Evolutionary conservation across 1,284 basidiomycete species (phyloP).

Genomic region (Ceratobasidium theobromae): DNA sequence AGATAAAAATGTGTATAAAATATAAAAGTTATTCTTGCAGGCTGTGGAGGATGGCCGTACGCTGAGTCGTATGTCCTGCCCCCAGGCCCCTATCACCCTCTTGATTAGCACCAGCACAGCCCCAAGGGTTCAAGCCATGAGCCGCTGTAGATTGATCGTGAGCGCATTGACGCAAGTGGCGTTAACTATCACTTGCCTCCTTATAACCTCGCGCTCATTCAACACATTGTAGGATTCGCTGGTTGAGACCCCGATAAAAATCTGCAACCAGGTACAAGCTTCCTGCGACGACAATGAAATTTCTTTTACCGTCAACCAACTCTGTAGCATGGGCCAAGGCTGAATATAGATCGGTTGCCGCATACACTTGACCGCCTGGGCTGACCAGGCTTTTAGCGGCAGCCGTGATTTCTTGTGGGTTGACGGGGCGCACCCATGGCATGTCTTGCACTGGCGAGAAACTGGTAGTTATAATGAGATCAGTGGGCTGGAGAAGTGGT

Average conservation of each 20-base stretch:
- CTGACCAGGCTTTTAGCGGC: conserved; percentile 31
- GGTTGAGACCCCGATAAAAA: conserved; percentile 78
- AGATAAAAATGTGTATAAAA: too few species aligned
- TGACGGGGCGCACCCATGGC: conserved; percentile 82
- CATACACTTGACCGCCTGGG: conserved; percentile 38
- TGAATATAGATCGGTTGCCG: conserved; percentile 14
- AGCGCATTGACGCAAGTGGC: too few species aligned
- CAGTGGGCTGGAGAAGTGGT: conserved; percentile 55
- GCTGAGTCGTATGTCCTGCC: too few species aligned
- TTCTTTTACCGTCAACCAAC: conserved; percentile 42
- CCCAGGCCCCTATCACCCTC: too few species aligned
- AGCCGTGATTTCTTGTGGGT: conserved; percentile 46
- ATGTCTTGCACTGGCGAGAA: conserved; percentile 81
- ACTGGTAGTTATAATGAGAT: conserved; percentile 52
- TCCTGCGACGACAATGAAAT: conserved; percentile 74
- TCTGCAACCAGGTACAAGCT: conserved; percentile 91
- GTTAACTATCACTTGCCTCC: too few species aligned
- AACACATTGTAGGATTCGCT: too few species aligned
- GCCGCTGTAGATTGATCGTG: too few species aligned
- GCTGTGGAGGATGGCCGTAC: too few species aligned
- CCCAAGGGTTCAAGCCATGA: too few species aligned
- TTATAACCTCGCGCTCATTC: too few species aligned
- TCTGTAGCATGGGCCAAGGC: conserved; percentile 34
- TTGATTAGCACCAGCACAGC: too few species aligned
- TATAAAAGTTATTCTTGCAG: too few species aligned